A percentile compares a stretch with the other conserved stretches of the same genome.
Conservation (phyloP, 768 basidiomycete species). For the Polyporus arcularius region DNA sequence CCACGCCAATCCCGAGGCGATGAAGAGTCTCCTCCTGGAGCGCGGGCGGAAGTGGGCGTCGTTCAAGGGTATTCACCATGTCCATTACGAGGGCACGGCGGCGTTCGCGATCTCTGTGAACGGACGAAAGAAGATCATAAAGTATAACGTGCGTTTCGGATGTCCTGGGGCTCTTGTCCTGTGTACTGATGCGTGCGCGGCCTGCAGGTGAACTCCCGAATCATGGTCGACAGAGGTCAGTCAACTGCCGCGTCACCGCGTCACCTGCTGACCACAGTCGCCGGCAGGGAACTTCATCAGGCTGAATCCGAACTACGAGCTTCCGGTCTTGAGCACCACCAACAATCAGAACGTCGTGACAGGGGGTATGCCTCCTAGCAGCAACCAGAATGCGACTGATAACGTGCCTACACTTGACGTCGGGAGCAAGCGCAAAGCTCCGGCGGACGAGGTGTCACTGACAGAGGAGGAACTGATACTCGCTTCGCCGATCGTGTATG, state of each 20-base stretch:
- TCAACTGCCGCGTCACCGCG: background rate
- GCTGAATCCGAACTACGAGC: constrained; percentile 35
- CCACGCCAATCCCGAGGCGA: constrained; percentile 42
- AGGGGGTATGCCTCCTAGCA: no score
- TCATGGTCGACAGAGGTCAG: constrained; percentile 60
- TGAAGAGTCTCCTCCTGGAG: constrained; percentile 40
- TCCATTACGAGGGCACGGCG: constrained; percentile 44
- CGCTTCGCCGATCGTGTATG: constrained; percentile 55
- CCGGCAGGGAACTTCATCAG: constrained; percentile 48
- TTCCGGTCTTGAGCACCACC: background rate
- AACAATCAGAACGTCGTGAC: constrained; percentile 13
- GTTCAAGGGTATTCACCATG: constrained; percentile 47
- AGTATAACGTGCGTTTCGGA: constrained; percentile 45
- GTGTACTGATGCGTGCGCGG: background rate
- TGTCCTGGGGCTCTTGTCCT: no score
- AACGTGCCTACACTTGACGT: constrained; percentile 16
- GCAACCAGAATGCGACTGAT: background rate
- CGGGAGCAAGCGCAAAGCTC: background rate
- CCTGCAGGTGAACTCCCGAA: constrained; percentile 52
- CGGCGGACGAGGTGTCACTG: constrained; percentile 5
- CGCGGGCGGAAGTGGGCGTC: constrained; percentile 58
- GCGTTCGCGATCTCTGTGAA: constrained; percentile 24
- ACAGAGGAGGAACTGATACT: constrained; percentile 54
- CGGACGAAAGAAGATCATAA: constrained; percentile 33
- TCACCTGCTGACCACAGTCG: background rate